Evolutionary conservation across 768 basidiomycete species (phyloP), one percentile per base, ranked within the genome.

Genomic region (Panaeolus papilionaceus): DNA sequence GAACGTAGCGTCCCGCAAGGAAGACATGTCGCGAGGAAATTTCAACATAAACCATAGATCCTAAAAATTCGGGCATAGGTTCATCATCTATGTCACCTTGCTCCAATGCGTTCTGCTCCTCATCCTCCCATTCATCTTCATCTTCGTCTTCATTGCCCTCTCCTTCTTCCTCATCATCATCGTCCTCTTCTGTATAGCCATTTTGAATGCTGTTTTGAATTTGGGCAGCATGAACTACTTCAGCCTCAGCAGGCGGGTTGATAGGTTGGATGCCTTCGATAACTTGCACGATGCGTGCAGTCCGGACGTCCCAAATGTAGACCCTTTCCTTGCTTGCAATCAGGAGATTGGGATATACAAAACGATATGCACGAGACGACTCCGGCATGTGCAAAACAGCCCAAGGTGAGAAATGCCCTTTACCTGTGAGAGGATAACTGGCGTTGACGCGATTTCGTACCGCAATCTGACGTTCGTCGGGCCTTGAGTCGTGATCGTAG

Each of bases 261-360:
- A 73, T 67, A 23, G 62, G 62, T 67, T 85, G 82, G 2, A 81
- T 80, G 38, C 80, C 75, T 3, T 78, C 68, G 39, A 92, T 81
- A 6, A 80, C 82, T 73, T 89, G 85, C 1, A 86, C 73, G 14
- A 88, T 70, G 23, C 76, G 69, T 0, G 84, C 86, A 0, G 85
- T 83, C 2, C 82, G 81, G 26, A 93, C 79, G 70, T 94, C 86
- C 84, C 86, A 93, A 2, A 93, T 66, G 68, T 84, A 91, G 0
- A 87, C 87, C 40, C 75, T 75, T 18, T 77, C 73, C 16, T 68
- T 37, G 1, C 83, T 80, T 0, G 84, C 83, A 2, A 87, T 85
- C 2, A 91, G 77, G 7, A 94, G 78, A 11, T 83, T 86, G 1
- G 92, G 92, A 73, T 89, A 90, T 8, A 87, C 88, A 67, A 92